Conservation (phyloP, 345 rosid species). For the Gossypium turneri region DNA sequence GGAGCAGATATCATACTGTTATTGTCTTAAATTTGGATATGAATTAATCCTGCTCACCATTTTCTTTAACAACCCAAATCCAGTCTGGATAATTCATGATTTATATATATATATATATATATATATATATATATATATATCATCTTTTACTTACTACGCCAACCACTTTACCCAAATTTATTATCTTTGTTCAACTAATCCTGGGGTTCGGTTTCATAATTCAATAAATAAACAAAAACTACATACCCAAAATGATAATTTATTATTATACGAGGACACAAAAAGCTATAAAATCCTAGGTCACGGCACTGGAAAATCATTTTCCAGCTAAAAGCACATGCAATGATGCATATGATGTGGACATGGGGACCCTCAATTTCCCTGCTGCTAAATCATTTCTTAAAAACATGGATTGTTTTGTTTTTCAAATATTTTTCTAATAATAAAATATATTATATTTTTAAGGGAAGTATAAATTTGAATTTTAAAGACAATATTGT, state of each 20-base stretch:
- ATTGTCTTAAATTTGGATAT: neutral
- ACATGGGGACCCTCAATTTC: neutral
- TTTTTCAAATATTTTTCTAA: too few species aligned
- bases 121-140: neutral
- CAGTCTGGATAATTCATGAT: neutral
- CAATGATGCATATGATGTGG: conserved; percentile 5
- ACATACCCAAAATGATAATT: neutral
- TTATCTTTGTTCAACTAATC: conserved; percentile 5
- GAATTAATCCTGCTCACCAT: neutral
- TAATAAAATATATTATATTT: too few species aligned
- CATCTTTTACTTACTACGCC: neutral
- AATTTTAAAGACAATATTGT: too few species aligned
- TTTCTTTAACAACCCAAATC: neutral
- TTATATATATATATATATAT: neutral
- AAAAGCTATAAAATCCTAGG: neutral
- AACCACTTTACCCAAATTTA: neutral
- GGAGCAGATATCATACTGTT: neutral
- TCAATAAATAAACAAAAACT: neutral
- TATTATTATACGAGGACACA: neutral
- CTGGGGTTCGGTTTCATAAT: neutral
- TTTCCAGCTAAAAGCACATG: conserved; percentile 11
- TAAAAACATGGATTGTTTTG: too few species aligned
- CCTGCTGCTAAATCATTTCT: neutral
- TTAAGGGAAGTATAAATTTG: too few species aligned
- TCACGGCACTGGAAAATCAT: neutral